These are phyloP conservation scores for Trichophyton verrucosum DNA, from an alignment of 2,329 filamentous ascomycete species.

Conservation along the genomic window DNA sequence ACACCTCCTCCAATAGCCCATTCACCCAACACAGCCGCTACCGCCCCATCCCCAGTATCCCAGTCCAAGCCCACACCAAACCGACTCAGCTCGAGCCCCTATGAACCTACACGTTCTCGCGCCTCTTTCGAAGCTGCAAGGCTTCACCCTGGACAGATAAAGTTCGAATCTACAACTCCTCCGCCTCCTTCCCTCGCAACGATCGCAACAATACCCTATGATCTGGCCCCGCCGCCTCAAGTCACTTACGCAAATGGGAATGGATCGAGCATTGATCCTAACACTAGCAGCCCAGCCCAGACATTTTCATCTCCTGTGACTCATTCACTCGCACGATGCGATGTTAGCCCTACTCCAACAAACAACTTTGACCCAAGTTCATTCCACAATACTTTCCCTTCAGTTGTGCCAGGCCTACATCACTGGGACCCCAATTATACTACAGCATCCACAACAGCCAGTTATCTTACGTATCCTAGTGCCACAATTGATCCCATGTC, in stretches of 20 bases:
- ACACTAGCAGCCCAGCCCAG: neutral
- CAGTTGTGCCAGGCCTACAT: conserved; percentile 28
- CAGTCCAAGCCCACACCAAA: neutral
- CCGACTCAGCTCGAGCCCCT: neutral
- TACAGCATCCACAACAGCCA: conserved; percentile 26
- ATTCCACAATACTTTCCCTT: conserved; percentile 30
- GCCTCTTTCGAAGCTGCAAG: neutral
- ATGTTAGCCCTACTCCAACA: conserved; percentile 15
- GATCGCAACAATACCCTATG: neutral
- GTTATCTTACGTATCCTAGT: conserved; percentile 25
- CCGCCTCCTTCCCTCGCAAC: neutral
- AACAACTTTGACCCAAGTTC: conserved; percentile 27
- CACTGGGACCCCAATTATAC: conserved; percentile 33
- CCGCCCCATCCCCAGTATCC: neutral
- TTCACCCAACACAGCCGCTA: conserved; percentile 24
- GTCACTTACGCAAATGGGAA: neutral
- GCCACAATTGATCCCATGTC: conserved; percentile 28
- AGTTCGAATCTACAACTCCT: neutral
- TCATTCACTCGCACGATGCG: neutral
- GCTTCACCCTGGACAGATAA: neutral
- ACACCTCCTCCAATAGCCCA: conserved; percentile 31
- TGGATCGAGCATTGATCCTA: neutral
- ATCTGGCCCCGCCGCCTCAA: neutral
- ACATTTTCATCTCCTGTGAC: conserved; percentile 2
- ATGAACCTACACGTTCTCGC: neutral